These are phyloP conservation scores for Colletotrichum liaoningense DNA, from an alignment of 2,329 filamentous ascomycete genomes.

Conservation along the genomic window DNA sequence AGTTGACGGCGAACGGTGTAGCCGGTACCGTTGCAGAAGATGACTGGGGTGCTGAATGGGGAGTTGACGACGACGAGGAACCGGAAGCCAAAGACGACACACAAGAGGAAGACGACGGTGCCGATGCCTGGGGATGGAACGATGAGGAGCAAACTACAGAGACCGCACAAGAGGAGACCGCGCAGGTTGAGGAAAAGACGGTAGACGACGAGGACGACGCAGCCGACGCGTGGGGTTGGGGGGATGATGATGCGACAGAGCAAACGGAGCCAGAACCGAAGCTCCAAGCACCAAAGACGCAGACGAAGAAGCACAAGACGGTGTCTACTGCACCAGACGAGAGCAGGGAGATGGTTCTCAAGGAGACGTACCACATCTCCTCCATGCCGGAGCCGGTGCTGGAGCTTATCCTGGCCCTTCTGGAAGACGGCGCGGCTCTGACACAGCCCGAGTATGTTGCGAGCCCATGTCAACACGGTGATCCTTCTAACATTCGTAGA, in stretches of 20 bases:
- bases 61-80: constrained; percentile 69
- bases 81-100: constrained; percentile 38
- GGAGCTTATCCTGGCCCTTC: constrained; percentile 69
- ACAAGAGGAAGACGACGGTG: constrained; percentile 54
- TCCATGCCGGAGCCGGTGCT: constrained; percentile 86
- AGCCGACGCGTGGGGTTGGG: constrained; percentile 87
- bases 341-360: constrained; percentile 78
- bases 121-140: constrained; percentile 88
- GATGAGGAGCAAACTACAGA: constrained; percentile 67
- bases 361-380: constrained; percentile 89
- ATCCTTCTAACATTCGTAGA: constrained; percentile 37
- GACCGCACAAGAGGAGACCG: constrained; percentile 42
- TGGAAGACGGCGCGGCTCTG: constrained; percentile 72
- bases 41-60: constrained; percentile 87
- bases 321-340: constrained; percentile 42
- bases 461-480: not conserved
- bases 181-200: constrained; percentile 32
- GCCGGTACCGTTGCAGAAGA: constrained; percentile 56
- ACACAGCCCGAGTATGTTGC: constrained; percentile 61
- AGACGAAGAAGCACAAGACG: constrained; percentile 32
- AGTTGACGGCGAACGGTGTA: constrained; percentile 67
- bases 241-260: constrained; percentile 69
- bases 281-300: constrained; percentile 35
- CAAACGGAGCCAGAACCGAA: constrained; percentile 42
- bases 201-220: constrained; percentile 57